Percentiles rank a stretch among this genome's conserved stretches.
These are phyloP conservation scores for Arthrobotrys iridis DNA, from an alignment of 2,329 filamentous ascomycete species.

Conservation along the genomic window DNA sequence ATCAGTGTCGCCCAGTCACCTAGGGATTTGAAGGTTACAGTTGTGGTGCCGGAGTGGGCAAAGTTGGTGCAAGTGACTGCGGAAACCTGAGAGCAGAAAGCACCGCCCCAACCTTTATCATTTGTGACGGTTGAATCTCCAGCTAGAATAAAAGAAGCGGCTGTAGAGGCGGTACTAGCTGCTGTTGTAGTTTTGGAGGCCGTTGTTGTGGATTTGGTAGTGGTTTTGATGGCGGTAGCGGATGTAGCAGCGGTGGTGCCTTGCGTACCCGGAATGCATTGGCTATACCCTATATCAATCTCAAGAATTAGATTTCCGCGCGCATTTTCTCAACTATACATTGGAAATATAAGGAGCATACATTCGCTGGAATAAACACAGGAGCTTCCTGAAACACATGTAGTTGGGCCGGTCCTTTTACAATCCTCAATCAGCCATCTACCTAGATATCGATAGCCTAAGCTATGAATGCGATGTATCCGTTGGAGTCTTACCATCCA, in stretches of 20 bases:
- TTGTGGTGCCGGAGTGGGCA: constrained; percentile 21
- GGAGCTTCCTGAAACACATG: constrained; percentile 9
- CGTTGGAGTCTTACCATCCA: constrained; percentile 10
- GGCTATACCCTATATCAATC: constrained; percentile 1
- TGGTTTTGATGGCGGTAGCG: not conserved
- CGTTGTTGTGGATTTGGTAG: not conserved
- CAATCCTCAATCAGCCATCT: not conserved
- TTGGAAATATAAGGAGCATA: not conserved
- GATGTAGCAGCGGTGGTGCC: not conserved
- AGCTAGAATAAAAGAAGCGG: constrained; percentile 12
- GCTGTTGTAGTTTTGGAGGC: constrained; percentile 12
- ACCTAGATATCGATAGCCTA: not conserved
- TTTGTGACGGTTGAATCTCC: constrained; percentile 27
- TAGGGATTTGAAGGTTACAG: constrained; percentile 10
- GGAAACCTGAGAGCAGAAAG: constrained; percentile 20
- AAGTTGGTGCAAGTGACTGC: constrained; percentile 16
- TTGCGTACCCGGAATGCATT: constrained; percentile 2
- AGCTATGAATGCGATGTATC: not conserved
- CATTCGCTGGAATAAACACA: constrained; percentile 20
- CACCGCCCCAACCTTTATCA: constrained; percentile 29
- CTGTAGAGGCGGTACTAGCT: not conserved
- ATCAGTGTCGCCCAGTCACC: constrained; percentile 27
- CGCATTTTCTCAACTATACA: not conserved
- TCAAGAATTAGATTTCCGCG: not conserved
- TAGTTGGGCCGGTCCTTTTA: constrained; percentile 8